phyloP scores from a whole-genome alignment of 768 basidiomycete genomes.

The Boletus sp. region DNA sequence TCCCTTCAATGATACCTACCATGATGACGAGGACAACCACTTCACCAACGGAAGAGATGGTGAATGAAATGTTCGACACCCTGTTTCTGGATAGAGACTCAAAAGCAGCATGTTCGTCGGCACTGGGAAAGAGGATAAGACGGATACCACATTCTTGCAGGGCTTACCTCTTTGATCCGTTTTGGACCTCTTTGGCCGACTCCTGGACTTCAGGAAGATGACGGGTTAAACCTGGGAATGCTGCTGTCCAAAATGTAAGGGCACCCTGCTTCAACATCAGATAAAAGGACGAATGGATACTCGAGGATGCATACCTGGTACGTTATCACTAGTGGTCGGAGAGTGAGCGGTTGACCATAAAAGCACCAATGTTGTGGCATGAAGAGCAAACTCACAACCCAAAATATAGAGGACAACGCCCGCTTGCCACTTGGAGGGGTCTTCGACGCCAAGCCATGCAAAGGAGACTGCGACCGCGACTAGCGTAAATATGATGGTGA shows the following conservation, averaged over 20 bases:
- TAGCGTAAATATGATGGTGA: conserved; percentile 71
- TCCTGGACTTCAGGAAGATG: conserved; percentile 66
- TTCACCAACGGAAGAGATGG: conserved; percentile 67
- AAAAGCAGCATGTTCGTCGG: conserved; percentile 48
- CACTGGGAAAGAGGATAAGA: conserved; percentile 22
- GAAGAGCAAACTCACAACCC: conserved; percentile 44
- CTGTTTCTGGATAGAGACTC: conserved; percentile 69
- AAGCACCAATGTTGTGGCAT: not conserved
- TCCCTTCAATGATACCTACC: conserved; percentile 68
- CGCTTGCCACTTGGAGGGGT: conserved; percentile 59
- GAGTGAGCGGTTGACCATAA: not conserved
- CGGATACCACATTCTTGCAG: not conserved
- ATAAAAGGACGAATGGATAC: not conserved
- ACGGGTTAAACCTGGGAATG: conserved; percentile 71
- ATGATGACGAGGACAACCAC: conserved; percentile 66
- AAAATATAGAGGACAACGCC: conserved; percentile 62
- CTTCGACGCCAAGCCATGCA: conserved; percentile 73
- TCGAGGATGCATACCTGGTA: conserved; percentile 49
- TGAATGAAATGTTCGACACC: conserved; percentile 72
- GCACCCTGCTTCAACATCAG: conserved; percentile 42
- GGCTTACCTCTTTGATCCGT: conserved; percentile 47
- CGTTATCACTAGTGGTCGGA: conserved; percentile 49
- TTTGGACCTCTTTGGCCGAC: conserved; percentile 40
- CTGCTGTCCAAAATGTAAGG: conserved; percentile 80
- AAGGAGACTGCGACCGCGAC: conserved; percentile 66